Percentiles rank a stretch among this genome's conserved stretches.
Evolutionary conservation across 2,329 filamentous ascomycete species (phyloP).

Genomic region (Colletotrichum costaricense): DNA sequence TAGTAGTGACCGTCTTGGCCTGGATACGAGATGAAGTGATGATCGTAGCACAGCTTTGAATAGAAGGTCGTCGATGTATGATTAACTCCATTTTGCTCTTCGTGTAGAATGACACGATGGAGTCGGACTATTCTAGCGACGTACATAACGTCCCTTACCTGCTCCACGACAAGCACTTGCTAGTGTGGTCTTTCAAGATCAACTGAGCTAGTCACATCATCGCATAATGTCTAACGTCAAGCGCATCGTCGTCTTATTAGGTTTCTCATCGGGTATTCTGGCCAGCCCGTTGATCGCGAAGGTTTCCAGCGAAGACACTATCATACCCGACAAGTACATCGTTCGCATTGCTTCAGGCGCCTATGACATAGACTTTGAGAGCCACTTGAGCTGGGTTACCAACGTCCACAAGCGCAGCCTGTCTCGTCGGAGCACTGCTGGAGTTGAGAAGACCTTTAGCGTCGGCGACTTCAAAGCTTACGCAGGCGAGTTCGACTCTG

Average conservation of each 20-base stretch:
- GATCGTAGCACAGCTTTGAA: no score
- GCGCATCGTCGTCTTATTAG: neutral
- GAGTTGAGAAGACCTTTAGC: slow-evolving; percentile 7
- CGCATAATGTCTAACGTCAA: neutral
- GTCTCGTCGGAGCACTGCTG: neutral
- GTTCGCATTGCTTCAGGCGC: neutral
- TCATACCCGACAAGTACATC: neutral
- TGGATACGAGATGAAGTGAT: no score
- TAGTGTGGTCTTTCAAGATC: no score
- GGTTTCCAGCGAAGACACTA: neutral
- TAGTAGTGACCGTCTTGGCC: no score
- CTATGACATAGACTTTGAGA: neutral
- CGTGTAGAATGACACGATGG: no score
- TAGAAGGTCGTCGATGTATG: no score
- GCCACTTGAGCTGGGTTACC: neutral
- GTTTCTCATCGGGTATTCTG: neutral
- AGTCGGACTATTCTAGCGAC: no score
- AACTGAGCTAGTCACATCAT: neutral
- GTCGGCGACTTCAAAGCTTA: slow-evolving; percentile 48
- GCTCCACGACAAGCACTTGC: no score
- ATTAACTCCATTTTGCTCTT: no score
- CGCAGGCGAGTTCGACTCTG: slow-evolving; percentile 52
- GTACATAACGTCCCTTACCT: no score
- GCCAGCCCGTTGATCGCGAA: neutral
- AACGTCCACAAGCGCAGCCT: neutral